Evolutionary conservation across 768 basidiomycete genomes (phyloP).

Genomic region (Hirschioporus abietinus): DNA sequence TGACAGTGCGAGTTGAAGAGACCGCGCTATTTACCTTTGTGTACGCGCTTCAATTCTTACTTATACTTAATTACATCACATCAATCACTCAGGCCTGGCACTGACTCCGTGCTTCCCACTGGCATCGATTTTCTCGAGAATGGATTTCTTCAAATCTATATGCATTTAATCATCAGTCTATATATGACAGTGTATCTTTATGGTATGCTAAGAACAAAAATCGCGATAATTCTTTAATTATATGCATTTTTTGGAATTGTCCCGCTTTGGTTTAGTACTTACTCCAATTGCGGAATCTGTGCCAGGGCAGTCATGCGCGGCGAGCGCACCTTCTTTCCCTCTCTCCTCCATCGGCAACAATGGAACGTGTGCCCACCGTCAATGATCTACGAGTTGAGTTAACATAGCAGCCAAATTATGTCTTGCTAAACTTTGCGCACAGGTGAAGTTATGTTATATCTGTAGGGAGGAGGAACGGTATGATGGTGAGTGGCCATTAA

Average conservation of each 20-base stretch:
- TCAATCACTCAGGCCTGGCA: too few relatives aligned
- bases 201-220: too few relatives aligned
- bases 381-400: not conserved
- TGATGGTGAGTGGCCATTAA: constrained; percentile 29
- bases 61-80: not conserved
- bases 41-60: not conserved
- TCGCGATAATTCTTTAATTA: too few relatives aligned
- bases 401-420: not conserved
- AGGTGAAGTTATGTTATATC: constrained; percentile 77
- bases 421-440: constrained; percentile 3
- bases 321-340: too few relatives aligned
- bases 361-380: not conserved
- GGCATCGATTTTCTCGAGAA: not conserved
- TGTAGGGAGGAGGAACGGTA: constrained; percentile 67
- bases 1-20: not conserved
- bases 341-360: not conserved
- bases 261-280: too few relatives aligned
- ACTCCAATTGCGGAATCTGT: too few relatives aligned
- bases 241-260: too few relatives aligned
- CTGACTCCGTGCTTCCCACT: not conserved
- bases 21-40: not conserved
- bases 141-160: not conserved
- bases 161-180: too few relatives aligned
- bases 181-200: too few relatives aligned
- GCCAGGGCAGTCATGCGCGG: too few relatives aligned